Base-by-base conservation (phyloP, 768 basidiomycete species). In the Tylopilus intermedius region DNA sequence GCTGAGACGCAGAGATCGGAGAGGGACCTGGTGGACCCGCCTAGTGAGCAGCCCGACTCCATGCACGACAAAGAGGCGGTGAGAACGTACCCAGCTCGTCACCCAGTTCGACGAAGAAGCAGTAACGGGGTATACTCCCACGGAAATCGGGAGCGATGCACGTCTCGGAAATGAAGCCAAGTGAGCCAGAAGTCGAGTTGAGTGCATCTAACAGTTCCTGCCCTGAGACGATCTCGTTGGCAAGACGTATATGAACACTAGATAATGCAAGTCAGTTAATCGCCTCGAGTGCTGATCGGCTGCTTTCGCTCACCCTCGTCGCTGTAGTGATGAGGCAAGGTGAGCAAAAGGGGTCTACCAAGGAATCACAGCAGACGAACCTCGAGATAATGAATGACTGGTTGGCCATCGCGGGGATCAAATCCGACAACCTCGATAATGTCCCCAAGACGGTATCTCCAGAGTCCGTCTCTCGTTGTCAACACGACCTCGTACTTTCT, bases 381-480 rank as follows among this genome's bases (percentile, higher is more conserved):
- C 60, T 61, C 59, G 18, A 65, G 18, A 48, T 65, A 61, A 46
- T 48, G 61, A 52, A 65, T 56, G 22, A 64, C 35, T 5, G 58
- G 57, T 26, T 63, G 54, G 5, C 58, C 64, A 45, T 62, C 57
- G 11, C 52, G 49, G 22, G 56, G 55, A 51, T 64, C 62, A 54
- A 63, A 66, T 1, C 66, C 58, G 2, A 56, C 53, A 8, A 58
- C 50, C 14, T 65, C 54, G 15, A 63, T 26, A n/a, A 62, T 45
- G 33, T 68, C 60, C 10, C 55, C 54, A 9, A 63, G 50, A 46
- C 59, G 58, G 32, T 62, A 57, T 32, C 65, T 53, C 63, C 63
- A 61, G 4, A 67, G 45, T 21, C 59, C 58, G 35, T 66, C 62
- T 47, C 61, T 63, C 44, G 59, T 66, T 2, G 64, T 66, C 49